phyloP scores from a whole-genome alignment of 176 grass and related monocot species.

The Aegilops speltoides region DNA sequence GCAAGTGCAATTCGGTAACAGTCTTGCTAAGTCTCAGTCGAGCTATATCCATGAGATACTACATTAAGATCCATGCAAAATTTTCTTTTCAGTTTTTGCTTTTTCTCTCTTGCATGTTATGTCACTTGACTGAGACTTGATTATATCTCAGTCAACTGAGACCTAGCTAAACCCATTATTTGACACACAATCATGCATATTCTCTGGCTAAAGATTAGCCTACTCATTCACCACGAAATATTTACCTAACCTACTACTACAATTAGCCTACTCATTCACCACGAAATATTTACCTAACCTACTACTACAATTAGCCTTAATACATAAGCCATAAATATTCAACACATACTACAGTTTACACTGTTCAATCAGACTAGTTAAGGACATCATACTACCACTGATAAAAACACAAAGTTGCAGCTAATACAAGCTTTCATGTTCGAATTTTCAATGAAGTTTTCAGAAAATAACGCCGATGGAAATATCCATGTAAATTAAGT shows the following conservation, averaged over 20 bases:
- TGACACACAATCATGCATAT: background rate
- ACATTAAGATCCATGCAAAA: no score
- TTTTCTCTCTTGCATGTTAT: no score
- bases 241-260: background rate
- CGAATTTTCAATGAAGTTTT: background rate
- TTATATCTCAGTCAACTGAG: no score
- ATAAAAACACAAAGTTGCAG: background rate
- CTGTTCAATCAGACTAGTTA: background rate
- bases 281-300: background rate
- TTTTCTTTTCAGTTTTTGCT: no score
- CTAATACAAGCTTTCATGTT: background rate
- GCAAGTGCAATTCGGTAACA: background rate
- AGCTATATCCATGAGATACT: no score
- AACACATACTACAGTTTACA: constrained; percentile 11
- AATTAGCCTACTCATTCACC: background rate
- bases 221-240: background rate
- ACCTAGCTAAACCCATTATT: background rate
- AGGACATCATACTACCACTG: background rate
- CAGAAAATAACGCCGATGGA: background rate
- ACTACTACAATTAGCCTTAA: background rate
- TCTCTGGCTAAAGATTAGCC: background rate
- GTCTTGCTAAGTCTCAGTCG: no score
- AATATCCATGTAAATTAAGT: background rate
- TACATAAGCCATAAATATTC: background rate
- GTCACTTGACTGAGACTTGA: no score